These are phyloP conservation scores for Mycena vulgaris DNA, from an alignment of 768 basidiomycete species.

Conservation along the genomic window DNA sequence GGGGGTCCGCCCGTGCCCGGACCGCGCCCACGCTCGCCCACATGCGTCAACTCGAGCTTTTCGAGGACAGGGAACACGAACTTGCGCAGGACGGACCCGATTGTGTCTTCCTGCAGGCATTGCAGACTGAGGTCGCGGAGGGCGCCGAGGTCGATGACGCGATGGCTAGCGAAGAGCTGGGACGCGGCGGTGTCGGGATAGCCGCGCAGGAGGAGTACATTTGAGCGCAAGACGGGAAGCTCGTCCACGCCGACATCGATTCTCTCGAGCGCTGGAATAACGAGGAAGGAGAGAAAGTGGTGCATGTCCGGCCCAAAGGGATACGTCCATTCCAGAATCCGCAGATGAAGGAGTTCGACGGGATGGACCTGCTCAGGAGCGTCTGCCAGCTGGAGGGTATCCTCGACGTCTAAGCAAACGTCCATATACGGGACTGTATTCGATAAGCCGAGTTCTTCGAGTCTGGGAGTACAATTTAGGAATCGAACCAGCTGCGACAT, in stretches of 20 bases:
- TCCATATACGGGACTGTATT: slow-evolving; percentile 62
- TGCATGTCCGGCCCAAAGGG: slow-evolving; percentile 60
- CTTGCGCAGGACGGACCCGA: slow-evolving; percentile 57
- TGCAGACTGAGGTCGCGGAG: slow-evolving; percentile 63
- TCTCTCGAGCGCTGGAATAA: slow-evolving; percentile 57
- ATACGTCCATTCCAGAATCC: slow-evolving; percentile 64
- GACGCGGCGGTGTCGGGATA: slow-evolving; percentile 35
- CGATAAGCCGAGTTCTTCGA: slow-evolving; percentile 60
- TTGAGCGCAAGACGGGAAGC: slow-evolving; percentile 22
- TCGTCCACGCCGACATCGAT: slow-evolving; percentile 63
- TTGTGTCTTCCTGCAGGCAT: slow-evolving; percentile 56
- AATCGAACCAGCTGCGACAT: slow-evolving; percentile 58
- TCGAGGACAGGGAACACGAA: slow-evolving; percentile 62
- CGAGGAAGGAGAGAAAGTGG: slow-evolving; percentile 59
- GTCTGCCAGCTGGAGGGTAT: slow-evolving; percentile 5
- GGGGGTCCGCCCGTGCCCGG: slow-evolving; percentile 43
- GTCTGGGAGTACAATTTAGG: slow-evolving; percentile 54
- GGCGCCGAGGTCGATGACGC: slow-evolving; percentile 48
- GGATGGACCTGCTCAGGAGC: slow-evolving; percentile 38
- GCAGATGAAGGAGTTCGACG: slow-evolving; percentile 56
- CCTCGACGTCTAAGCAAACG: slow-evolving; percentile 39
- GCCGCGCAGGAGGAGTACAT: slow-evolving; percentile 34
- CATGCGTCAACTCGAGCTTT: slow-evolving; percentile 61
- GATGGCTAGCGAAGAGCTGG: slow-evolving; percentile 41
- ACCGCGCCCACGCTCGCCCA: slow-evolving; percentile 44